These are phyloP conservation scores for Alopecurus myosuroides DNA, from an alignment of 176 grass and related monocot genomes.

Conservation along the genomic window DNA sequence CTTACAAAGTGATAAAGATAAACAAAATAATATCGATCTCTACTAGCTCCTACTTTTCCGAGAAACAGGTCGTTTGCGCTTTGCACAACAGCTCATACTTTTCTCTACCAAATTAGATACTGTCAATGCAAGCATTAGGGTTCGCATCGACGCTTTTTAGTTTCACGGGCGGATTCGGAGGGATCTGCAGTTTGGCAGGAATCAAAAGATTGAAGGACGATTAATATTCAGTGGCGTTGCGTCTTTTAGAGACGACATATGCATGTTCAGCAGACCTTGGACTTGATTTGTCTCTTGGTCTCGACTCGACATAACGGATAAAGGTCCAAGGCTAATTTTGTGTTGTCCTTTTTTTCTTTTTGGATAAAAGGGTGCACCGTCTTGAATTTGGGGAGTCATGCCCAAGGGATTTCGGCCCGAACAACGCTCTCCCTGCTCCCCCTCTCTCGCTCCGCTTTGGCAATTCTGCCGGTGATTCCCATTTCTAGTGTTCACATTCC, in stretches of 20 bases:
- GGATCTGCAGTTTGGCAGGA: conserved; percentile 26
- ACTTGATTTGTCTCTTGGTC: background rate
- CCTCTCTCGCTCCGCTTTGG: too few species aligned
- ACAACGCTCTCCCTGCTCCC: too few species aligned
- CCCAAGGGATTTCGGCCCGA: too few species aligned
- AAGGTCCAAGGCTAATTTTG: background rate
- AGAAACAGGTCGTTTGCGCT: conserved; percentile 19
- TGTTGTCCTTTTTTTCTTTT: too few species aligned
- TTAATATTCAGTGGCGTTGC: background rate
- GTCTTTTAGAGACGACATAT: background rate
- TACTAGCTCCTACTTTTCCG: background rate
- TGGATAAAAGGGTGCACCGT: too few species aligned
- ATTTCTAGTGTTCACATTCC: too few species aligned
- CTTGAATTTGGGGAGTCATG: too few species aligned
- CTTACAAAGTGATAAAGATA: background rate
- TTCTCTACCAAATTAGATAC: conserved; percentile 19
- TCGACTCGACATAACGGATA: background rate
- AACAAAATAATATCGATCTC: background rate
- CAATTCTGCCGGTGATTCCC: too few species aligned
- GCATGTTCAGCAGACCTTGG: background rate
- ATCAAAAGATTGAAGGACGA: conserved; percentile 5
- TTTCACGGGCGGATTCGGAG: background rate
- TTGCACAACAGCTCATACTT: background rate
- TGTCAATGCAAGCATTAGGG: conserved; percentile 25
- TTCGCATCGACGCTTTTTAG: background rate